Evolutionary conservation across 1,284 basidiomycete genomes (phyloP).

Genomic region (Marasmius oreades): DNA sequence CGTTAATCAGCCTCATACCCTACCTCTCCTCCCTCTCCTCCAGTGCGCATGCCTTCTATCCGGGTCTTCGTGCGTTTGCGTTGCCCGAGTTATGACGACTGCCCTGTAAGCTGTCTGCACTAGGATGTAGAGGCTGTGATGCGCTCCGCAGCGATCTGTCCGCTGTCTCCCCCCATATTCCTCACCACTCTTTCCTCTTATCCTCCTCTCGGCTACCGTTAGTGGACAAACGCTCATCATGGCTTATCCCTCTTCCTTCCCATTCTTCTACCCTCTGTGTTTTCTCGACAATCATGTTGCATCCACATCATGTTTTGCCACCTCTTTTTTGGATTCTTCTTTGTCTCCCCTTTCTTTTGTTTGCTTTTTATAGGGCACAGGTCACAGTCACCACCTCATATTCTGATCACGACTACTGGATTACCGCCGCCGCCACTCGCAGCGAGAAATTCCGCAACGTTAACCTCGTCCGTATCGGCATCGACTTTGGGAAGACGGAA

Average conservation of each 20-base stretch:
- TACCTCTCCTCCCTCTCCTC: constrained; percentile 28
- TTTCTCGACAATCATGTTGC: constrained; percentile 32
- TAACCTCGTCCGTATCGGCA: not conserved
- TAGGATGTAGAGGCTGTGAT: not conserved
- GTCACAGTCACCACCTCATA: constrained; percentile 11
- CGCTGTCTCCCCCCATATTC: constrained; percentile 16
- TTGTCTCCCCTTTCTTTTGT: constrained; percentile 9
- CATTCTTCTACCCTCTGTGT: constrained; percentile 25
- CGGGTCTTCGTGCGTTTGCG: constrained; percentile 14
- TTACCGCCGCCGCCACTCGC: not conserved
- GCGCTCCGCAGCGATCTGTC: constrained; percentile 2
- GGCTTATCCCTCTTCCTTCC: constrained; percentile 33
- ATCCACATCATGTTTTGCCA: constrained; percentile 19
- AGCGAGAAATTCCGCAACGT: not conserved
- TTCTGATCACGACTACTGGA: not conserved
- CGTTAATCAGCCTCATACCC: constrained; percentile 68
- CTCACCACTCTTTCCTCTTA: constrained; percentile 29
- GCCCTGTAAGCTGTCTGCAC: constrained; percentile 17
- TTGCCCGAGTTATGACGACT: constrained; percentile 35
- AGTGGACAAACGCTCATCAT: constrained; percentile 56
- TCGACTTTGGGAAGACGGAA: not conserved
- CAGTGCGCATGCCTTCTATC: constrained; percentile 1
- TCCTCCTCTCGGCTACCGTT: constrained; percentile 33
- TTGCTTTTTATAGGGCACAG: constrained; percentile 12
- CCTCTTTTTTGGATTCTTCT: constrained; percentile 16